These are phyloP conservation scores for Emergomyces pasteurianus DNA, from an alignment of 2,329 filamentous ascomycete genomes.

Conservation along the genomic window DNA sequence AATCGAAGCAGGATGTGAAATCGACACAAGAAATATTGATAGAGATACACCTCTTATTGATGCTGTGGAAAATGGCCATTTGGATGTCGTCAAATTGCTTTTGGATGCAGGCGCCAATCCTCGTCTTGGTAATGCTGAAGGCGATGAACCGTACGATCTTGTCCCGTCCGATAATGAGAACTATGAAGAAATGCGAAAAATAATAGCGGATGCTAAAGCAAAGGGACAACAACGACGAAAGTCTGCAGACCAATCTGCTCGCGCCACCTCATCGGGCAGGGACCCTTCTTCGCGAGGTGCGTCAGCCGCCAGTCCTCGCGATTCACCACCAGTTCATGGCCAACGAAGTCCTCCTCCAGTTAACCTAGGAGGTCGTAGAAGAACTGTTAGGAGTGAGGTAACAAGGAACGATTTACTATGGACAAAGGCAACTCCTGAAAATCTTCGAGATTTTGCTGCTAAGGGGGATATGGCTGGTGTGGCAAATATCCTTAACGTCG, in stretches of 20 bases:
- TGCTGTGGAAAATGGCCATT: slow-evolving; percentile 87
- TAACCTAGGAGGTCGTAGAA: slow-evolving; percentile 24
- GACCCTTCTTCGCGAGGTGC: slow-evolving; percentile 30
- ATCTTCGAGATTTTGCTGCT: slow-evolving; percentile 36
- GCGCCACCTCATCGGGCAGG: slow-evolving; percentile 18
- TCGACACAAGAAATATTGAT: slow-evolving; percentile 66
- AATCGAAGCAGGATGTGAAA: slow-evolving; percentile 69
- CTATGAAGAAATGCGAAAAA: slow-evolving; percentile 62
- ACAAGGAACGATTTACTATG: slow-evolving; percentile 40
- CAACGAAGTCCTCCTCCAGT: slow-evolving; percentile 25
- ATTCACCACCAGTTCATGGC: slow-evolving; percentile 28
- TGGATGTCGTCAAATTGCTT: slow-evolving; percentile 75
- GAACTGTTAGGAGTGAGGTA: slow-evolving; percentile 37
- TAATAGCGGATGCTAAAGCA: slow-evolving; percentile 52
- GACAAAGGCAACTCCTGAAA: slow-evolving; percentile 40
- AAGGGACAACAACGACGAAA: slow-evolving; percentile 38
- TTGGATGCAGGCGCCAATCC: slow-evolving; percentile 84
- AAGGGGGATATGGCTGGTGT: slow-evolving; percentile 40
- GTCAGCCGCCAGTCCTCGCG: slow-evolving; percentile 34
- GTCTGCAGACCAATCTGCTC: slow-evolving; percentile 30
- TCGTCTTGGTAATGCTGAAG: slow-evolving; percentile 78
- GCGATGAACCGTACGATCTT: slow-evolving; percentile 80
- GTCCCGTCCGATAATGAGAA: slow-evolving; percentile 65
- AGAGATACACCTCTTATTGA: slow-evolving; percentile 92
- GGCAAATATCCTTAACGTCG: slow-evolving; percentile 37